These are phyloP conservation scores for Cavenderia fasciculata DNA, from an alignment of 78 protist species.

Conservation along the genomic window DNA sequence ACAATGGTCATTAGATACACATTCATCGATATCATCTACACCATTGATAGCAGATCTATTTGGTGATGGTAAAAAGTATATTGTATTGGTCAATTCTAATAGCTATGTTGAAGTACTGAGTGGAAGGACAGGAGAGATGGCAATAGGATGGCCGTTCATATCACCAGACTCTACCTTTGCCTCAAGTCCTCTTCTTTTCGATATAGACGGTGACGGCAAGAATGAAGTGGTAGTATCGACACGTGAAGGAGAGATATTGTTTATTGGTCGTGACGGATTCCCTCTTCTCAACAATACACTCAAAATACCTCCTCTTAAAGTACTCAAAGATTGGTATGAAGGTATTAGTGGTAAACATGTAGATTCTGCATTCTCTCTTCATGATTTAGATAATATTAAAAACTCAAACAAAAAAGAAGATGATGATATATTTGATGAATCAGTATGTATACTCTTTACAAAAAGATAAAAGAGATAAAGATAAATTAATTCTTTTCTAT, in stretches of 20 bases:
- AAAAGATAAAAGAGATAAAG: too few relatives aligned
- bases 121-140: slow-evolving; percentile 15
- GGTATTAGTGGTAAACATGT: slow-evolving; percentile 49
- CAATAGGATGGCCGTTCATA: slow-evolving; percentile 80
- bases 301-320: slow-evolving; percentile 83
- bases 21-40: background rate
- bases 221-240: slow-evolving; percentile 88
- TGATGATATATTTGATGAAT: too few relatives aligned
- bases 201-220: slow-evolving; percentile 84
- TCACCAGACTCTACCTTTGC: slow-evolving; percentile 31
- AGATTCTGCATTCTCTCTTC: slow-evolving; percentile 59
- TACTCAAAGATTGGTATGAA: slow-evolving; percentile 75
- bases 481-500: too few relatives aligned
- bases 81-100: background rate
- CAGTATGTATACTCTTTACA: too few relatives aligned
- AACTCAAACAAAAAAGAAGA: too few relatives aligned
- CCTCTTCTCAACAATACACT: slow-evolving; percentile 28
- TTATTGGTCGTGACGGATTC: slow-evolving; percentile 24
- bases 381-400: slow-evolving; percentile 23
- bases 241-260: slow-evolving; percentile 79
- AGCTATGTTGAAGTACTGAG: slow-evolving; percentile 30
- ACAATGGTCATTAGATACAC: slow-evolving; percentile 6
- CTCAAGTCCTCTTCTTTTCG: slow-evolving; percentile 61
- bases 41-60: slow-evolving; percentile 34
- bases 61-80: slow-evolving; percentile 12